phyloP scores from a whole-genome alignment of 805 yeast species.

The Candida silvicultrix region DNA sequence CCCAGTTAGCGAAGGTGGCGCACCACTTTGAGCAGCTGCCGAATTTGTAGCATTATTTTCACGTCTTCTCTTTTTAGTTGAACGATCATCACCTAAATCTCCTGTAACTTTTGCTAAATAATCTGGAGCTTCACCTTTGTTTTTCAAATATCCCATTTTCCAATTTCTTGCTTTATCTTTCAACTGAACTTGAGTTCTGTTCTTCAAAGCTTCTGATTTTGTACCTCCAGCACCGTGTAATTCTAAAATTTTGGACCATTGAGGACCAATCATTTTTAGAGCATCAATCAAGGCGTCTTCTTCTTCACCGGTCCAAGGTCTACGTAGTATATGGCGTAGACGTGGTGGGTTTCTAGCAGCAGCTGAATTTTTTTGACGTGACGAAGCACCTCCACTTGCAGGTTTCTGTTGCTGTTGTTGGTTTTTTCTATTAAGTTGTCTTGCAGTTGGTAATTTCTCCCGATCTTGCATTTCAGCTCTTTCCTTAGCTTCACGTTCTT shows the following conservation, averaged over 20 bases:
- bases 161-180: slow-evolving; percentile 96
- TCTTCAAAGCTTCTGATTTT: slow-evolving; percentile 74
- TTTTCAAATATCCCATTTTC: slow-evolving; percentile 80
- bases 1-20: neutral
- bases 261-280: slow-evolving; percentile 76
- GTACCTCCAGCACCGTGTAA: slow-evolving; percentile 94
- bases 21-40: neutral
- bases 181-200: slow-evolving; percentile 84
- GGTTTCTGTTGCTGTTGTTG: slow-evolving; percentile 5
- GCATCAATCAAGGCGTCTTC: slow-evolving; percentile 82
- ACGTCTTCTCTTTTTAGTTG: slow-evolving; percentile 39
- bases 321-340: slow-evolving; percentile 32
- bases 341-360: slow-evolving; percentile 2
- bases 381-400: slow-evolving; percentile 5
- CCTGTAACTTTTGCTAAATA: slow-evolving; percentile 86
- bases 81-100: slow-evolving; percentile 27
- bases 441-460: neutral
- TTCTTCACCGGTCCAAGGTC: slow-evolving; percentile 86
- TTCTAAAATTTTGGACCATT: slow-evolving; percentile 88
- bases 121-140: slow-evolving; percentile 70
- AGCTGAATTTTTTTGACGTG: slow-evolving; percentile 15
- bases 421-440: slow-evolving; percentile 2
- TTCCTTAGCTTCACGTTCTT: slow-evolving; percentile 11
- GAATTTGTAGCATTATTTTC: slow-evolving; percentile 25
- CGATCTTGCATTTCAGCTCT: slow-evolving; percentile 7